Percentiles rank a stretch among this genome's conserved stretches.
Conservation (phyloP, 768 basidiomycete genomes). For the Termitomyces sp. region DNA sequence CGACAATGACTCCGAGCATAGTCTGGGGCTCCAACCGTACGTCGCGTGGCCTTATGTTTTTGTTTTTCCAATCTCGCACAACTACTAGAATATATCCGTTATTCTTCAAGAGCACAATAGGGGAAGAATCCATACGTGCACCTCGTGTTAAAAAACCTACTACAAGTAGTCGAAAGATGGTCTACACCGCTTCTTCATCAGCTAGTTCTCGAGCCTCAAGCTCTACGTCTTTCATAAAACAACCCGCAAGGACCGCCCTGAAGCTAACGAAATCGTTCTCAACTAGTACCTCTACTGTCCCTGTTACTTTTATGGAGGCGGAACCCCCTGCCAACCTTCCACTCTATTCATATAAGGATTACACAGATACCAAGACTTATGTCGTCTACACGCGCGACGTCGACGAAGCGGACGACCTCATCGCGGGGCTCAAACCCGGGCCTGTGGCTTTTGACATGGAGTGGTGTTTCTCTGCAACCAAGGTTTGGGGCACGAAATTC, state of each 20-base stretch:
- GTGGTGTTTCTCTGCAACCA: constrained; percentile 22
- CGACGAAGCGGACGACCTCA: constrained; percentile 25
- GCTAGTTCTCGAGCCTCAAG: not conserved
- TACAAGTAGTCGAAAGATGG: not conserved
- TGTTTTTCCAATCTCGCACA: not conserved
- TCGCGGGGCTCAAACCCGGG: constrained; percentile 19
- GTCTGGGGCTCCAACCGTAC: not conserved
- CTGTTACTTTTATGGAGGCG: not conserved
- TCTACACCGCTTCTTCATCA: not conserved
- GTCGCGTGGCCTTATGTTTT: not conserved
- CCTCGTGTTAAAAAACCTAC: not conserved
- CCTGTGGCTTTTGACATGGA: constrained; percentile 29
- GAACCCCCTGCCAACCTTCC: constrained; percentile 11
- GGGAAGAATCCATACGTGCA: not conserved
- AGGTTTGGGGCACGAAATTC: not conserved
- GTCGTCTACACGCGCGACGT: constrained; percentile 24
- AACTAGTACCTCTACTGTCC: not conserved
- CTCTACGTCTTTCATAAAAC: not conserved
- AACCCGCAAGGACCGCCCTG: not conserved
- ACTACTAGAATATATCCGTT: not conserved
- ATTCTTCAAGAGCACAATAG: not conserved
- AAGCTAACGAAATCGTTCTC: not conserved
- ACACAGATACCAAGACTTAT: constrained; percentile 15
- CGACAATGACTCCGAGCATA: not conserved
- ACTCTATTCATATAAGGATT: constrained; percentile 24